Conservation (phyloP, 352 stramenopile species). For the Pythium periplocum region DNA sequence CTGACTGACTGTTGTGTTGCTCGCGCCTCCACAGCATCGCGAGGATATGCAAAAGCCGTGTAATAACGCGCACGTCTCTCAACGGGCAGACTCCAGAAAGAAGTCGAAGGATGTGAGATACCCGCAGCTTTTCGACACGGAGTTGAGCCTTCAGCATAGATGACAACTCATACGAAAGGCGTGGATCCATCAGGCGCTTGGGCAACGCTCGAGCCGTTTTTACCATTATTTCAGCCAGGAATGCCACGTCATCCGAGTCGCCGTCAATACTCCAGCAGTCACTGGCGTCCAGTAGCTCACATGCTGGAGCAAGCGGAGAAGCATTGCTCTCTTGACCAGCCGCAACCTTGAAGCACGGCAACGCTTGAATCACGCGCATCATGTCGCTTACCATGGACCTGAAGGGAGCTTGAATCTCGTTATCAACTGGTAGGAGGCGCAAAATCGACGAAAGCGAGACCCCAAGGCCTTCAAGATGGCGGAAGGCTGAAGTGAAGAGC, state of each 20-base stretch:
- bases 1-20: constrained; percentile 39
- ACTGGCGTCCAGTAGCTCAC: constrained; percentile 42
- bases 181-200: constrained; percentile 49
- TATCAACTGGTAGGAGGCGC: constrained; percentile 55
- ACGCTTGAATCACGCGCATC: constrained; percentile 46
- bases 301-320: background rate
- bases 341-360: constrained; percentile 37
- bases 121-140: constrained; percentile 56
- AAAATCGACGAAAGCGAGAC: constrained; percentile 15
- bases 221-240: background rate
- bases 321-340: background rate
- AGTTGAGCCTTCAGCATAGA: constrained; percentile 50
- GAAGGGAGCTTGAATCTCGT: constrained; percentile 71
- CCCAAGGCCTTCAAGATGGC: constrained; percentile 1
- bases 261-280: constrained; percentile 13
- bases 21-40: constrained; percentile 32
- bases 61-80: too few species aligned
- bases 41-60: constrained; percentile 27
- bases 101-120: constrained; percentile 55
- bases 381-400: constrained; percentile 47
- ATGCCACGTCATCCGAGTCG: constrained; percentile 4
- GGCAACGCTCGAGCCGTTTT: constrained; percentile 19
- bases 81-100: constrained; percentile 17
- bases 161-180: constrained; percentile 31
- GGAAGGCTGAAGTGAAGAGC: constrained; percentile 29